Evolutionary conservation across 202 grass and related monocot species (phyloP).

Genomic region (Carex sylvatica): DNA sequence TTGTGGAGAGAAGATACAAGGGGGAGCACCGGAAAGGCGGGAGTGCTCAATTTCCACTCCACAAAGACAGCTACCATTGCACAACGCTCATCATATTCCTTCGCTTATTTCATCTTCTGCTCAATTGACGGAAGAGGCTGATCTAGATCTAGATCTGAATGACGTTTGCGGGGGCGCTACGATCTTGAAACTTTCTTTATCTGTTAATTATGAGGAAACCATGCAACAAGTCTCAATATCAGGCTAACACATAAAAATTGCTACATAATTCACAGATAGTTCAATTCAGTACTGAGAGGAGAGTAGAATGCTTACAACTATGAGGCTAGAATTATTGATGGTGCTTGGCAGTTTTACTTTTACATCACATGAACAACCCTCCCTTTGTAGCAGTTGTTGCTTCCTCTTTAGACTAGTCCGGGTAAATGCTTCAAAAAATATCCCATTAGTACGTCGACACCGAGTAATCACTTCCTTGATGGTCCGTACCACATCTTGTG

Average conservation of each 20-base stretch:
- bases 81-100: neutral
- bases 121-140: neutral
- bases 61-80: neutral
- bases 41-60: constrained; percentile 12
- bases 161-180: no score
- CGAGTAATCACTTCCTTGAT: neutral
- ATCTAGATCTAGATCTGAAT: neutral
- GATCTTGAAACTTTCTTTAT: neutral
- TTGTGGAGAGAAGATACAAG: neutral
- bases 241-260: no score
- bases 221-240: neutral
- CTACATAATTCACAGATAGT: no score
- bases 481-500: neutral
- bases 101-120: neutral
- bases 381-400: neutral
- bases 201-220: neutral
- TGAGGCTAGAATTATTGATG: neutral
- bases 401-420: neutral
- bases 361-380: neutral
- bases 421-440: neutral
- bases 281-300: no score
- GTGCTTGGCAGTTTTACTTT: neutral
- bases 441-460: no score
- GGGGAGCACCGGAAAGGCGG: neutral
- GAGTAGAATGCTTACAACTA: neutral